Conservation (phyloP, 768 basidiomycete species). For the Dioszegia hungarica region DNA sequence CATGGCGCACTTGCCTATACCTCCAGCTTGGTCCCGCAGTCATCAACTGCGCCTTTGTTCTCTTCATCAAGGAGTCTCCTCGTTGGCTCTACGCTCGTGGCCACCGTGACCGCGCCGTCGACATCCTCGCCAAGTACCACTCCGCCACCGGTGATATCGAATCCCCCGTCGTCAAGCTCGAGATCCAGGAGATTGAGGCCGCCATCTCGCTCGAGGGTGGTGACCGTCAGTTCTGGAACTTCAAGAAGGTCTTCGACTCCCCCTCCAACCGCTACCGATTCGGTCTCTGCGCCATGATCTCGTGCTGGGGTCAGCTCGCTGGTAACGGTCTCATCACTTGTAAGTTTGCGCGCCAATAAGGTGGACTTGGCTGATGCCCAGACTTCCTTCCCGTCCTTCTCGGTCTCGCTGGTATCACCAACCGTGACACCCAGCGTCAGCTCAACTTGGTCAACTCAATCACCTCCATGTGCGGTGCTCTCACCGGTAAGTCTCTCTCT, state of each 20-base stretch:
- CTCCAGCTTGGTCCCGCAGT: conserved; percentile 56
- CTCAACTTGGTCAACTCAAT: conserved; percentile 58
- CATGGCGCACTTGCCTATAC: conserved; percentile 57
- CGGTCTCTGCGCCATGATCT: conserved; percentile 57
- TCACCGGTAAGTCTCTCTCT: conserved; percentile 13
- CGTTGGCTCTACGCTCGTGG: conserved; percentile 53
- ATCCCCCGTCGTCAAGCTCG: conserved; percentile 56
- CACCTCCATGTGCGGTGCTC: conserved; percentile 53
- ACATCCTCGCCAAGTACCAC: conserved; percentile 55
- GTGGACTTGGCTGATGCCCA: conserved; percentile 21
- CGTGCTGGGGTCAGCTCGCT: conserved; percentile 52
- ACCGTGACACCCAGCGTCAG: conserved; percentile 47
- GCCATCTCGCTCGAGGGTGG: conserved; percentile 53
- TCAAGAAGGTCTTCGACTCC: conserved; percentile 55
- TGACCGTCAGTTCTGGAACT: conserved; percentile 56
- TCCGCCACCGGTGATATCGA: conserved; percentile 53
- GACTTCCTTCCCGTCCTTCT: conserved; percentile 43
- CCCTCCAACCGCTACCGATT: conserved; percentile 54
- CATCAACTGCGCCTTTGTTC: conserved; percentile 55
- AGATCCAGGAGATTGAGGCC: conserved; percentile 58
- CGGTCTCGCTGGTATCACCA: conserved; percentile 47
- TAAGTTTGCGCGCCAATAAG: conserved; percentile 8
- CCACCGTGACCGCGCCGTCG: conserved; percentile 51
- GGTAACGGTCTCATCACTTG: conserved; percentile 54
- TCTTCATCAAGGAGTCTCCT: conserved; percentile 58